Conservation (phyloP, 805 yeast species). For the Candida ovalis region DNA sequence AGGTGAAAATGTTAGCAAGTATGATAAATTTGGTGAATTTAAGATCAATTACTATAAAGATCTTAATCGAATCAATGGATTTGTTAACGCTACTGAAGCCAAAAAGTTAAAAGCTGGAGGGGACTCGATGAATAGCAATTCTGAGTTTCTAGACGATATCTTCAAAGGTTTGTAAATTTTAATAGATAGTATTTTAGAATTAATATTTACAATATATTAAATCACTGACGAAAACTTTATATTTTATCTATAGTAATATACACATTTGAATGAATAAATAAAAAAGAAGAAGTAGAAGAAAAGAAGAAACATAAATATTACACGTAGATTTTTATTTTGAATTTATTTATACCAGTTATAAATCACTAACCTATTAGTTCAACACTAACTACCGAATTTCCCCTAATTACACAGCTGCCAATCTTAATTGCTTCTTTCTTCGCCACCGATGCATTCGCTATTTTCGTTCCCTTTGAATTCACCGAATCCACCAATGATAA, state of each 20-base stretch:
- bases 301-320: background rate
- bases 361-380: conserved; percentile 33
- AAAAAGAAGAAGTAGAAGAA: background rate
- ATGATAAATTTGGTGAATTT: conserved; percentile 15
- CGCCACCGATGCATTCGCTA: background rate
- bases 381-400: conserved; percentile 48
- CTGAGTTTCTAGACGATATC: conserved; percentile 5
- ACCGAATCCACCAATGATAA: conserved; percentile 3
- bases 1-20: conserved; percentile 1
- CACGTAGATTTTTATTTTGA: no score
- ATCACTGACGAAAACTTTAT: no score
- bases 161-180: conserved; percentile 3
- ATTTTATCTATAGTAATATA: background rate
- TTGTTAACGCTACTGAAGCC: conserved; percentile 9
- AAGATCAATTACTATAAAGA: conserved; percentile 19
- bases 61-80: conserved; percentile 10
- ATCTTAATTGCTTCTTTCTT: conserved; percentile 19
- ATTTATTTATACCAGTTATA: background rate
- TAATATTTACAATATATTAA: background rate
- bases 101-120: background rate
- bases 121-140: background rate
- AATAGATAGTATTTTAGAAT: background rate
- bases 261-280: background rate
- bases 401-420: conserved; percentile 44
- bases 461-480: background rate